Conservation (phyloP, 202 grass and related monocot genomes). For the Musa balbisiana region DNA sequence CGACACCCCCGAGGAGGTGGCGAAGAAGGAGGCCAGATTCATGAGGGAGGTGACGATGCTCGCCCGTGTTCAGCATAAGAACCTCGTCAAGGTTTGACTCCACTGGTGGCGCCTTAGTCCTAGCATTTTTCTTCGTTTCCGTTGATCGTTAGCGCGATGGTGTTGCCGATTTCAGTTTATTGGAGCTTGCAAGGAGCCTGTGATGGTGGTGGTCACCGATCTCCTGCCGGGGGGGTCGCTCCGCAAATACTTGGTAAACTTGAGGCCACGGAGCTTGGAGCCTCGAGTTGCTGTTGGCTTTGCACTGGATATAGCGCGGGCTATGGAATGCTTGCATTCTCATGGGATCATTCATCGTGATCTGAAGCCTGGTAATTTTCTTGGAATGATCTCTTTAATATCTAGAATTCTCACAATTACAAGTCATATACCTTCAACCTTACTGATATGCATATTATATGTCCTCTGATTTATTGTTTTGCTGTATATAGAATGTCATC, state of each 20-base stretch:
- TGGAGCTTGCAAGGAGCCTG: slow-evolving; percentile 88
- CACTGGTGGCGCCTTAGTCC: neutral
- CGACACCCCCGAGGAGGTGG: slow-evolving; percentile 63
- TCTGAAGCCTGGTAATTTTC: slow-evolving; percentile 81
- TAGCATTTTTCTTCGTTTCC: slow-evolving; percentile 2
- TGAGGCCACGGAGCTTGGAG: slow-evolving; percentile 81
- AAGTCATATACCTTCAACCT: neutral
- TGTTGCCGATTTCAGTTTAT: slow-evolving; percentile 53
- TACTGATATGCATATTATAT: too few relatives aligned
- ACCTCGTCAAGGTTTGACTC: slow-evolving; percentile 75
- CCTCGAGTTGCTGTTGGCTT: slow-evolving; percentile 67
- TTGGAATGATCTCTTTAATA: neutral
- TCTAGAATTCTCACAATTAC: neutral
- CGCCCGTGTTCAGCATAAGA: slow-evolving; percentile 92
- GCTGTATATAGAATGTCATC: too few relatives aligned
- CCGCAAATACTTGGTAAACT: slow-evolving; percentile 69
- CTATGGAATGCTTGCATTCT: slow-evolving; percentile 96
- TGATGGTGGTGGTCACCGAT: slow-evolving; percentile 96
- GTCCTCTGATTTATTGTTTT: too few relatives aligned
- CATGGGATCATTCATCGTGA: slow-evolving; percentile 99
- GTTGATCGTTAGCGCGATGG: neutral
- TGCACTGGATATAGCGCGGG: slow-evolving; percentile 79
- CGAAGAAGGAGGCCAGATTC: slow-evolving; percentile 71
- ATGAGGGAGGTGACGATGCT: slow-evolving; percentile 94
- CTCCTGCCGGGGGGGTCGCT: slow-evolving; percentile 85